Base-by-base conservation (phyloP, 768 basidiomycete genomes). In the Daedalea quercina region DNA sequence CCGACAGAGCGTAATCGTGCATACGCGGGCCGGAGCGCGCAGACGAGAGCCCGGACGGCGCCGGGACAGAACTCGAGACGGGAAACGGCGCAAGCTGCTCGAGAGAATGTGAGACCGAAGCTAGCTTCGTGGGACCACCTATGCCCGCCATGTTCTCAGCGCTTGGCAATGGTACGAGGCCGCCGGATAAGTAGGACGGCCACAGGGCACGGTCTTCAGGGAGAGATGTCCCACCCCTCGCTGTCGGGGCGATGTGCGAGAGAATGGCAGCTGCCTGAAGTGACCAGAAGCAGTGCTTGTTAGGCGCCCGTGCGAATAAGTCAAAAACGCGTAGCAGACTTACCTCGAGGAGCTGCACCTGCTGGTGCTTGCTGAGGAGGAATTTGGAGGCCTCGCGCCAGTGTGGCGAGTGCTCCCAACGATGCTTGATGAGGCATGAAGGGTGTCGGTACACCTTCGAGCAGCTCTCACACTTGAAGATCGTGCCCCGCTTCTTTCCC, bases 331-430 rank as follows among this genome's bases (percentile, higher is more conserved):
- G 48, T n/a, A n/a, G n/a, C n/a, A n/a, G 9, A 43, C 75, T 63
- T 54, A 87, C 90, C 78, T 98, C 95, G 42, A 99, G 85, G 48
- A 97, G 72, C 61, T 97, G 95, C 0, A 99, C 95, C 60, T 98
- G 94, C 63, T 97, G 94, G 66, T 97, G 94, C 70, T 97, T 98
- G 69, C 86, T 90, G 53, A 97, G 75, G 28, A 93, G 81, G 61
- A 94, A 84, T 66, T 94, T 91, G 58, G 87, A 80, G 1, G 94
- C 88, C 66, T 94, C 90, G 42, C 88, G 85, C 95, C 95, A 98
- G 63, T 96, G 93, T 19, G 90, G 90, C 31, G 90, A 91, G 65
- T 95, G 92, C 64, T 97, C 94, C 95, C 95, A 98, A 31, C 95
- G 87, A 65, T 98, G 95, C 69, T 97, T 97, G 69, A 94, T 90